Evolutionary conservation across 306 rosid genomes (phyloP).

Genomic region (Carpinus viminea): DNA sequence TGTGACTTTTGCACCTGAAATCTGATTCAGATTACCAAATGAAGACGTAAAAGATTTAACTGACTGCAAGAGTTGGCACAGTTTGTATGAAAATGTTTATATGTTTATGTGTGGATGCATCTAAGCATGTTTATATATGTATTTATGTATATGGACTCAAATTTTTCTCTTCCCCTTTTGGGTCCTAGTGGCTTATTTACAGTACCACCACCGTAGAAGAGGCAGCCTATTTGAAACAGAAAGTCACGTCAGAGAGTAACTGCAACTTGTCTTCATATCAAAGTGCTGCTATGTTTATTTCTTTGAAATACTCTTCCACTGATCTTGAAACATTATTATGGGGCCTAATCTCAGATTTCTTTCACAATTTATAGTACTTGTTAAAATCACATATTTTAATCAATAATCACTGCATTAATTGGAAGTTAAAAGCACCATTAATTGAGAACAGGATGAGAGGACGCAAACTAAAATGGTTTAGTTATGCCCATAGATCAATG

Average conservation of each 20-base stretch:
- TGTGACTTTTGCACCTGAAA: slow-evolving; percentile 65
- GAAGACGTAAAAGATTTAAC: background rate
- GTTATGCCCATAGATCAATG: background rate
- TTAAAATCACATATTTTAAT: background rate
- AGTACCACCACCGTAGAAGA: background rate
- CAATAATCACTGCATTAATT: background rate
- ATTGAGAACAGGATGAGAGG: background rate
- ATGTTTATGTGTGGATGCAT: too few species aligned
- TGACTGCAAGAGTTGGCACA: background rate
- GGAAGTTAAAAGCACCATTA: background rate
- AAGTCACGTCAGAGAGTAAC: background rate
- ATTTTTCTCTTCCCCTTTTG: background rate
- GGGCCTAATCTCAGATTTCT: too few species aligned
- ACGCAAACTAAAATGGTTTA: background rate
- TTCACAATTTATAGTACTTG: background rate
- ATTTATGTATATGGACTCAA: background rate
- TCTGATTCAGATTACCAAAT: slow-evolving; percentile 42
- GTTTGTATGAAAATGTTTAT: background rate
- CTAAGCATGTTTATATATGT: background rate
- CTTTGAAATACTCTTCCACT: background rate
- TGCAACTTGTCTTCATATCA: background rate
- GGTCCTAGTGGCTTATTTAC: background rate
- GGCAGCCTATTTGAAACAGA: background rate
- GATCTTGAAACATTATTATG: background rate
- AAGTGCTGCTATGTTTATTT: background rate